Evolutionary conservation across 805 yeast species (phyloP), one percentile per base, ranked within the genome.

Genomic region (Candida nitratophila): DNA sequence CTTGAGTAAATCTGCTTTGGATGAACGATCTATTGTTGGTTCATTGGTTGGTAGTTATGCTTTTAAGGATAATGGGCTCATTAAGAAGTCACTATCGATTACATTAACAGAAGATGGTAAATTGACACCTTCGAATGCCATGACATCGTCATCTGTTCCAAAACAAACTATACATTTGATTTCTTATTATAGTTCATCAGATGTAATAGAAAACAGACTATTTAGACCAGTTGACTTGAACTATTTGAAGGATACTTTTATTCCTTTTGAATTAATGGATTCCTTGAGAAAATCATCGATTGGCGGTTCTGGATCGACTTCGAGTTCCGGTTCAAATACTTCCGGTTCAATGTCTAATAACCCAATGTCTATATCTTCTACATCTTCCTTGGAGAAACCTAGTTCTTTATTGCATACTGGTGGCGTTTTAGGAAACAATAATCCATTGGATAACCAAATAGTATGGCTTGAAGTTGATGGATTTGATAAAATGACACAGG

Each of bases 21-120:
- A 41, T 15, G 46, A 47, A 41, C 53, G 79, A 37, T 58, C 71
- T 4, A 57, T 79, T 4, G 78, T 76, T 20, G 83, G 83, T 15
- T 77, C 83, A 0, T 62, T 77, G 37, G 77, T 75, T 20, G 75
- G 76, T 31, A 72, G 81, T 0, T 81, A 79, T 54, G 80, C 80
- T 12, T 83, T 81, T 56, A 81, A 81, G 55, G 81, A 77, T 39
- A 71, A 73, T 38, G 96, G 96, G 0, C 69, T 90, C 39, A 78
- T 88, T 47, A 90, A 90, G 61, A 88, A 89, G 61, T 86, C 97
- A 0, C 66, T 88, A 47, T 78, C 88, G 1, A 69, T 87, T 22
- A 73, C 79, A n/a, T 62, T 83, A 15, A 4, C 37, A 7, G 37
- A 34, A 7, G 22, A 34, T 12, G 3, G 17, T 34, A 19, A 7